These are phyloP conservation scores for Sporothrix dimorphospora DNA, from an alignment of 2,329 filamentous ascomycete species.

Conservation along the genomic window DNA sequence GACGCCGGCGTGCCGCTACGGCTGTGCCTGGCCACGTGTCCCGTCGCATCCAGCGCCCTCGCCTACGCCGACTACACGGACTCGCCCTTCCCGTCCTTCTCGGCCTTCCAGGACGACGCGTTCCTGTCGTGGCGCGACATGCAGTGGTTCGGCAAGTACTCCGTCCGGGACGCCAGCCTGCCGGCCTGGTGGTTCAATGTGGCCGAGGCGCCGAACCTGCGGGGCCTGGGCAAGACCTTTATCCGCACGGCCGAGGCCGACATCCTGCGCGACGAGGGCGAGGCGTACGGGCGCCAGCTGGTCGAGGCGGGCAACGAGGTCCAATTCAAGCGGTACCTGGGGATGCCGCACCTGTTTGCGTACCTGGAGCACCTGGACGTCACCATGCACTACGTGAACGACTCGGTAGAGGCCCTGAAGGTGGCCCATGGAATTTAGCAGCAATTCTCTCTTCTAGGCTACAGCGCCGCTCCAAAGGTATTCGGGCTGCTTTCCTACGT, in stretches of 20 bases:
- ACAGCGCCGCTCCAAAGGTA: no score
- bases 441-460: no score
- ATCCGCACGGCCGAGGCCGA: conserved; percentile 22
- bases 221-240: conserved; percentile 44
- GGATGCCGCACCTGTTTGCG: conserved; percentile 2
- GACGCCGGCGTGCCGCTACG: background rate
- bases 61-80: background rate
- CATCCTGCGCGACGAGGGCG: conserved; percentile 28
- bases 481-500: no score
- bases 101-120: background rate
- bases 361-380: no score
- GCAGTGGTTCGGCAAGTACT: background rate
- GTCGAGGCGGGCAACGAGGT: conserved; percentile 17
- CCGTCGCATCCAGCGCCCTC: background rate
- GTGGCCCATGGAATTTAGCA: no score
- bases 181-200: conserved; percentile 38
- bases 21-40: conserved; percentile 36
- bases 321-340: background rate
- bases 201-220: conserved; percentile 50
- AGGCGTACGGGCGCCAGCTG: conserved; percentile 24
- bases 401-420: no score
- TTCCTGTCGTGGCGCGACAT: background rate
- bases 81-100: background rate
- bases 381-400: no score
- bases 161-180: background rate